Base-by-base conservation (phyloP, 129 eudicot species). In the Oenanthe sinensis region DNA sequence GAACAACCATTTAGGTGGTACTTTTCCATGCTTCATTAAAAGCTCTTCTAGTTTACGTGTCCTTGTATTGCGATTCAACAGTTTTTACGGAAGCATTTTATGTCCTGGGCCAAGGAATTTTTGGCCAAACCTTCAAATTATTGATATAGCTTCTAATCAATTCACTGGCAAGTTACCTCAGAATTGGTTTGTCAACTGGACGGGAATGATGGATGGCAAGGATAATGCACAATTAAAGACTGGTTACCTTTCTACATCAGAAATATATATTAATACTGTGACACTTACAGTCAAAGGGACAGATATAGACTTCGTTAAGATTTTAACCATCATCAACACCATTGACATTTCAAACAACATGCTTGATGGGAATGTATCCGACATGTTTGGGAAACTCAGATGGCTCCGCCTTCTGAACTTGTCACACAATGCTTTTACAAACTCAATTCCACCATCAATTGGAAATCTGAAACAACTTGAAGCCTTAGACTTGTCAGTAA, bases 121-220 rank as follows among this genome's bases (percentile, higher is more conserved):
- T 11, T 89, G 91, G 98, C 79, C 83, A 37, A 79, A 80, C 49
- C 90, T 93, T 75, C 97, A 91, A 69, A 93, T 93, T 39, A 40
- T 91, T 13, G 90, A 91, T 76, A 36, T 91, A 42, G 87, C 95
- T 79, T 76, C 40, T 14, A 93, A 93, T 45, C 15, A 69, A 4
- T 85, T 93, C 24, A 81, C n/a, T 2, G 98, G 88, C 42, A 2
- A 4, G 28, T 19, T 93, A 44, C 86, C 84, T 12, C 36, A 1
- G 2, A 39, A 36, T 9, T 82, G 85, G 79, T 88, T 84, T 60
- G 60, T 62, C 69, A 77, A 48, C 13, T 82, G 87, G 92, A 55
- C 44, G 37, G 85, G 81, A 71, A 84, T 88, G 98, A 85, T 84
- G 87, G 75, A 3, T 11, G 86, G 62, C 15, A 68, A 74, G 11